Evolutionary conservation across 2,329 filamentous ascomycete genomes (phyloP).

Genomic region (Ophiostoma sp.): DNA sequence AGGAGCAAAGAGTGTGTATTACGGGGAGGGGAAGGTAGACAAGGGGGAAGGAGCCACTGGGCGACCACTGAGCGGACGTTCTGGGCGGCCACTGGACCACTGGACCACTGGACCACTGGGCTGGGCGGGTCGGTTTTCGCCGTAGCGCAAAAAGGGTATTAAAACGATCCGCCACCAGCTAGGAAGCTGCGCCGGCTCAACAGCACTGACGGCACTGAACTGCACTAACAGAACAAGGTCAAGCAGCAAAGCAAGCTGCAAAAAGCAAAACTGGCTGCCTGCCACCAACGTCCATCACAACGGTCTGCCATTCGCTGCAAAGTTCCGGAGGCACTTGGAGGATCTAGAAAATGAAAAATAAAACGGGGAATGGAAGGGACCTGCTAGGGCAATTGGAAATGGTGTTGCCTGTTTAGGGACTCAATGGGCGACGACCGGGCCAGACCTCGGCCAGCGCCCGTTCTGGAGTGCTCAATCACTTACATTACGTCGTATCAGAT

Average conservation of each 20-base stretch:
- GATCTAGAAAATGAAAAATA: neutral
- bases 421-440: neutral
- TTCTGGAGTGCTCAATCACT: neutral
- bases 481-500: neutral
- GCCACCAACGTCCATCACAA: constrained; percentile 12
- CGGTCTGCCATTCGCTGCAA: neutral
- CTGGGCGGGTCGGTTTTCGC: constrained; percentile 16
- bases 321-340: neutral
- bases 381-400: neutral
- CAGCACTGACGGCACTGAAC: neutral
- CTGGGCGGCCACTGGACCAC: neutral
- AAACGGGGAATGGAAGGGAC: neutral
- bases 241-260: neutral
- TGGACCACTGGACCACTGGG: neutral
- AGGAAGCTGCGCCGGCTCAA: neutral
- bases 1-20: neutral
- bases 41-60: neutral
- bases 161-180: constrained; percentile 2
- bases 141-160: neutral
- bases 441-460: neutral
- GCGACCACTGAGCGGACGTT: neutral
- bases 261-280: neutral
- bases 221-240: neutral
- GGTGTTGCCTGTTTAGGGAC: neutral
- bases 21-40: neutral